phyloP scores from a whole-genome alignment of 1,284 basidiomycete species.

The Schizopora paradoxa region DNA sequence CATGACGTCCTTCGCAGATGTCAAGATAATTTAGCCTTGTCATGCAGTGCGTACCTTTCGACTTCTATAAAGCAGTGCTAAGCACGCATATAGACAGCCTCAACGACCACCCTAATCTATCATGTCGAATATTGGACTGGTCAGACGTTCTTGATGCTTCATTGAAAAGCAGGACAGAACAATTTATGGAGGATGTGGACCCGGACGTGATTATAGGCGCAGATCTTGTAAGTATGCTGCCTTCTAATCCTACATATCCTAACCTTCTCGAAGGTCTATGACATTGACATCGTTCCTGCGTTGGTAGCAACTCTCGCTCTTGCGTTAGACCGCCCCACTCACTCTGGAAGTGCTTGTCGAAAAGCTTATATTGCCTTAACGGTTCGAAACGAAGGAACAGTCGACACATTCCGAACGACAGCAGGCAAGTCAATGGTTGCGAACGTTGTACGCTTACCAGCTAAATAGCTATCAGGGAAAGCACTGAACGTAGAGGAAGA shows the following conservation, averaged over 20 bases:
- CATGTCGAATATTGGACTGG: constrained; percentile 56
- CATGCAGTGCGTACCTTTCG: constrained; percentile 51
- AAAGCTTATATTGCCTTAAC: constrained; percentile 56
- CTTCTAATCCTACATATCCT: neutral
- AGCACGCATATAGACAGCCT: constrained; percentile 41
- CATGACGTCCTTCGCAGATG: constrained; percentile 60
- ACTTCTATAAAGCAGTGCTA: constrained; percentile 1
- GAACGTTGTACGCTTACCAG: too few relatives aligned
- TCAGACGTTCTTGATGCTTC: constrained; percentile 41
- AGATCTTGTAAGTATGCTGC: constrained; percentile 48
- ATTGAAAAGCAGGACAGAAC: constrained; percentile 21
- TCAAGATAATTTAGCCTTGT: constrained; percentile 46
- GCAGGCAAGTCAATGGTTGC: too few relatives aligned
- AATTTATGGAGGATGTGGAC: constrained; percentile 37
- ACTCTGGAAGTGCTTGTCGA: constrained; percentile 19
- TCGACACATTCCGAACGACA: too few relatives aligned
- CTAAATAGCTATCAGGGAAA: too few relatives aligned
- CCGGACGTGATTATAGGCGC: constrained; percentile 62
- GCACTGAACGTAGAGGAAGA: too few relatives aligned
- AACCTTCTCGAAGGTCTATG: constrained; percentile 51
- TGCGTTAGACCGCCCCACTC: constrained; percentile 32
- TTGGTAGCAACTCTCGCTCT: constrained; percentile 48
- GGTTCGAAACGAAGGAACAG: constrained; percentile 41
- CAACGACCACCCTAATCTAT: constrained; percentile 39
- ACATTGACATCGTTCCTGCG: constrained; percentile 54